Evolutionary conservation across 768 basidiomycete species (phyloP), one percentile per base, ranked within the genome.

Genomic region (Russula sp.): DNA sequence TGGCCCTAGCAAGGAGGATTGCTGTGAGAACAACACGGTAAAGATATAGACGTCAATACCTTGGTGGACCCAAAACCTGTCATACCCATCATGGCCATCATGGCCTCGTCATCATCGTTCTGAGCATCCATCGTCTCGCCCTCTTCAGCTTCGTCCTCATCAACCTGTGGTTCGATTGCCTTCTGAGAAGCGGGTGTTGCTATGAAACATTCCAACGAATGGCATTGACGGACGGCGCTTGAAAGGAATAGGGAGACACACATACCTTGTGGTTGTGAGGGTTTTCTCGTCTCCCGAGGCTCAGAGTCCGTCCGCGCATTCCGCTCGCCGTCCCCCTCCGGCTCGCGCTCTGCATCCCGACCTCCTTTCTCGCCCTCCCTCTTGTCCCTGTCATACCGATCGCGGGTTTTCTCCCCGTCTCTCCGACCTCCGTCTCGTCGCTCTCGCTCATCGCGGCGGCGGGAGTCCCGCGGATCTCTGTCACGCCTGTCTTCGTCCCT

Each of bases 11-110:
- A 67, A 61, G 53, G 51, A 27, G 20, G 39, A 40, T 34, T 13
- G 27, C 11, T 4, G 7, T 11, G 56, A 42, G 31, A 44, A 2
- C 59, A 59, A 50, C 2, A 49, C 47, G 34, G 39, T 35, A 35
- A 22, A 8, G 31, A 66, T 75, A 57, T 20, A 31, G 48, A 40
- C 10, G 18, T 4, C 16, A n/a, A 18, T 69, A 91, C 94, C 80
- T 98, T 97, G 0, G 96, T 96, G 0, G 85, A 80, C 10, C 89
- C 93, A 71, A 98, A 98, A 10, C 92, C 91, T 51, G 75, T 70
- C 69, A 98, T 76, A 47, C 96, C 95, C 91, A 98, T 96, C 79
- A 84, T 81, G 42, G 87, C 84, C 82, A 89, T 90, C 86, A 97
- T 92, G 58, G 84, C 86, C 52, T 83, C 82, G 27, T 90, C 89